phyloP scores from a whole-genome alignment of 805 yeast genomes.

The Crinitomyces ghanaensis region DNA sequence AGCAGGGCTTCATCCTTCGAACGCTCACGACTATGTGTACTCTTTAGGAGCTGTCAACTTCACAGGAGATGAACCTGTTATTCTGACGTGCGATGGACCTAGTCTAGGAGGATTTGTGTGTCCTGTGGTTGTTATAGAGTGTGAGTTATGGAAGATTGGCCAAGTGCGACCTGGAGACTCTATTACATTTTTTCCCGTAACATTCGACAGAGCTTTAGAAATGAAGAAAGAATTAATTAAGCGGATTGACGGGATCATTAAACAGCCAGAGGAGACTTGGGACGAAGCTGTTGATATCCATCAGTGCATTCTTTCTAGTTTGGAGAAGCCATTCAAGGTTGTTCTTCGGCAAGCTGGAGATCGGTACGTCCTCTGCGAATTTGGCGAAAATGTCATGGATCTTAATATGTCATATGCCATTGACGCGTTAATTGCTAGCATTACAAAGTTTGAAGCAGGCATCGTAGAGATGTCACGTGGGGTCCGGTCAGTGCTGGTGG shows the following conservation, averaged over 20 bases:
- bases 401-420: conserved; percentile 77
- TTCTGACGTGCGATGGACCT: conserved; percentile 95
- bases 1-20: conserved; percentile 97
- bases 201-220: conserved; percentile 53
- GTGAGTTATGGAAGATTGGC: conserved; percentile 98
- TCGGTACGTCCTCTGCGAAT: conserved; percentile 81
- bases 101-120: conserved; percentile 96
- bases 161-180: conserved; percentile 92
- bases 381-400: conserved; percentile 82
- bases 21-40: conserved; percentile 94
- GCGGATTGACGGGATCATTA: no score
- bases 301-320: no score
- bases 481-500: conserved; percentile 87
- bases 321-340: no score
- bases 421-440: conserved; percentile 67
- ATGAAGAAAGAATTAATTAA: conserved; percentile 50
- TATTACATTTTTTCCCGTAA: conserved; percentile 68
- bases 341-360: conserved; percentile 96
- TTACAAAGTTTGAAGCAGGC: conserved; percentile 56
- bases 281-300: no score
- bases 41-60: conserved; percentile 94
- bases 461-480: conserved; percentile 95
- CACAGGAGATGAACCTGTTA: conserved; percentile 98
- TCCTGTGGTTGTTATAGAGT: conserved; percentile 88
- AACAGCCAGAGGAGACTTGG: no score